Evolutionary conservation across 371 early-diverging fungal genomes (phyloP).

Genomic region (Circinella umbellata): DNA sequence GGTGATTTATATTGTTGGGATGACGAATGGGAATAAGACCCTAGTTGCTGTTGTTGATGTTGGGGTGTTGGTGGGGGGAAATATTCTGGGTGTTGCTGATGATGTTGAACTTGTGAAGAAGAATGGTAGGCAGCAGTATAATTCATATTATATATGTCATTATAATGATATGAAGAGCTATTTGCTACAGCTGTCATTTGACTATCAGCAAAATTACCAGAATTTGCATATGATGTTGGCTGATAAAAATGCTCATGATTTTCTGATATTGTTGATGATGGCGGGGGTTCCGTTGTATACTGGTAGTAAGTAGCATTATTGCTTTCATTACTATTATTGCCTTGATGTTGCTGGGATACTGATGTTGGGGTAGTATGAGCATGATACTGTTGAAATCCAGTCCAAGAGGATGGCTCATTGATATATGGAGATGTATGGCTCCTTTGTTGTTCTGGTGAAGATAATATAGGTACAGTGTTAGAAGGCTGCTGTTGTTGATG

Average conservation of each 20-base stretch:
- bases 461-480: no score
- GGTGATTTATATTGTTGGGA: no score
- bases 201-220: background rate
- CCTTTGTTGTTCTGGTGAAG: no score
- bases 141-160: background rate
- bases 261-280: background rate
- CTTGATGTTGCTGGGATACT: no score
- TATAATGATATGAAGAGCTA: background rate
- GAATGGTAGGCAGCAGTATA: background rate
- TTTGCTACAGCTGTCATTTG: background rate
- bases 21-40: background rate
- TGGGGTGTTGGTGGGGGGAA: background rate
- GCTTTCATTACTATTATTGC: no score
- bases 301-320: background rate
- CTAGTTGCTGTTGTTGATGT: no score
- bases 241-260: background rate
- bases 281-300: background rate
- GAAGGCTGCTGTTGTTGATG: no score
- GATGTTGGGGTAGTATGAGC: no score
- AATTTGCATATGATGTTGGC: background rate
- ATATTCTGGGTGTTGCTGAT: no score
- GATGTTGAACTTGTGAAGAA: background rate
- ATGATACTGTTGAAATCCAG: no score
- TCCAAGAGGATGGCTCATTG: no score
- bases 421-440: no score